These are phyloP conservation scores for Diaporthe sp. DNA, from an alignment of 2,329 filamentous ascomycete genomes.

Conservation along the genomic window DNA sequence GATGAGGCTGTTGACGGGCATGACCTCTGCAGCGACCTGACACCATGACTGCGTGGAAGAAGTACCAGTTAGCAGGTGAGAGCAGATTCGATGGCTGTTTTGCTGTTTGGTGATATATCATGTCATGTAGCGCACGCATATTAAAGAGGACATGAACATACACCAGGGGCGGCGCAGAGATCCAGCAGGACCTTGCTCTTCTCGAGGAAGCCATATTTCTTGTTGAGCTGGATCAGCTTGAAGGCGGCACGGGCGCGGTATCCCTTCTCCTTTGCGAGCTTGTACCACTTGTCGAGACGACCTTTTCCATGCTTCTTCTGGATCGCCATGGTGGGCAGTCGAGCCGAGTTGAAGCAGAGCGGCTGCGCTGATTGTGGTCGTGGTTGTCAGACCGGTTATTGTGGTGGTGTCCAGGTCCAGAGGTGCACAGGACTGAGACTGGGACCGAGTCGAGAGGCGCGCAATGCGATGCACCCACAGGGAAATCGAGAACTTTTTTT, in stretches of 20 bases:
- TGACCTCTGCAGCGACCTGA: slow-evolving; percentile 95
- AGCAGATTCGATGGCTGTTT: not conserved
- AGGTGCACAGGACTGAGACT: slow-evolving; percentile 11
- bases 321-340: slow-evolving; percentile 79
- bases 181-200: slow-evolving; percentile 97
- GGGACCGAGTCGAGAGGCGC: slow-evolving; percentile 1
- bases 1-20: slow-evolving; percentile 91
- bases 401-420: slow-evolving; percentile 1
- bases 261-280: slow-evolving; percentile 97
- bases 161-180: slow-evolving; percentile 96
- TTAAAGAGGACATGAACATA: slow-evolving; percentile 60
- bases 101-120: not conserved
- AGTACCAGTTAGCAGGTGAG: slow-evolving; percentile 48
- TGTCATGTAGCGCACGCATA: not conserved
- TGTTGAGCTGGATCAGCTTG: slow-evolving; percentile 98
- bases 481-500: slow-evolving; percentile 3
- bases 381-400: not conserved
- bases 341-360: not conserved
- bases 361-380: not conserved
- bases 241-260: slow-evolving; percentile 96
- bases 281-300: slow-evolving; percentile 99
- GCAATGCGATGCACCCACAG: not conserved
- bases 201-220: slow-evolving; percentile 98
- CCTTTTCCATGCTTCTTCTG: slow-evolving; percentile 99
- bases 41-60: slow-evolving; percentile 81